phyloP scores from a whole-genome alignment of 2,329 filamentous ascomycete species.

The Cladosporium sphaerospermum region DNA sequence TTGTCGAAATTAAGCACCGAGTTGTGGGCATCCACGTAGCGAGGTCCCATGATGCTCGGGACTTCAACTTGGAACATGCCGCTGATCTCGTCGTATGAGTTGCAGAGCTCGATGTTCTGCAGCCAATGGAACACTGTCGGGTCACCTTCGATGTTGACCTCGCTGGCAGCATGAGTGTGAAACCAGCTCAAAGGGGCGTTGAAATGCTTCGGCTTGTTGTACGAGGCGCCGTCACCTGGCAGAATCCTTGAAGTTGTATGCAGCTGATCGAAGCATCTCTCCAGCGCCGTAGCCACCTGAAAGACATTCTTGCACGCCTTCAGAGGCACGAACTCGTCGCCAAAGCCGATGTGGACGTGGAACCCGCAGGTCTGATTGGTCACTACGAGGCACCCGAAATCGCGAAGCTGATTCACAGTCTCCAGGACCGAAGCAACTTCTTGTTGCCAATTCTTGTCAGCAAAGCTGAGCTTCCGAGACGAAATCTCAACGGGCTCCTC shows the following conservation, averaged over 20 bases:
- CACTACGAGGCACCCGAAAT: slow-evolving; percentile 12
- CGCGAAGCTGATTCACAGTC: slow-evolving; percentile 7
- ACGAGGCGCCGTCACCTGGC: neutral
- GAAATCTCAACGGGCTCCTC: slow-evolving; percentile 13
- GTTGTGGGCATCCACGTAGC: neutral
- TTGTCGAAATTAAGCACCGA: neutral
- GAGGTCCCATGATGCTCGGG: neutral
- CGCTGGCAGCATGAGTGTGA: neutral
- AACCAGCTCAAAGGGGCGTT: slow-evolving; percentile 9
- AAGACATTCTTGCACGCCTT: slow-evolving; percentile 14
- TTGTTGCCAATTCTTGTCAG: slow-evolving; percentile 3
- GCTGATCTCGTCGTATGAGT: slow-evolving; percentile 3
- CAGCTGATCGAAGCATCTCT: slow-evolving; percentile 14
- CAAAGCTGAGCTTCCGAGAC: slow-evolving; percentile 9
- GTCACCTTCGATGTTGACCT: neutral
- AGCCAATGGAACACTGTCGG: slow-evolving; percentile 14
- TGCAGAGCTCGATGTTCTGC: slow-evolving; percentile 8
- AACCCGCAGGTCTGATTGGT: slow-evolving; percentile 15
- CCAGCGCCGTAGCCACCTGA: slow-evolving; percentile 15
- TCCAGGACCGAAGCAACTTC: slow-evolving; percentile 13
- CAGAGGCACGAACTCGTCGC: slow-evolving; percentile 8
- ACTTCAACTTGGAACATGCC: neutral
- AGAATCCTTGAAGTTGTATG: slow-evolving; percentile 13
- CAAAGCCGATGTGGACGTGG: slow-evolving; percentile 18
- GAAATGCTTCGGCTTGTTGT: neutral